phyloP scores from a whole-genome alignment of 257 asterid genomes.

The Cinchona pubescens region DNA sequence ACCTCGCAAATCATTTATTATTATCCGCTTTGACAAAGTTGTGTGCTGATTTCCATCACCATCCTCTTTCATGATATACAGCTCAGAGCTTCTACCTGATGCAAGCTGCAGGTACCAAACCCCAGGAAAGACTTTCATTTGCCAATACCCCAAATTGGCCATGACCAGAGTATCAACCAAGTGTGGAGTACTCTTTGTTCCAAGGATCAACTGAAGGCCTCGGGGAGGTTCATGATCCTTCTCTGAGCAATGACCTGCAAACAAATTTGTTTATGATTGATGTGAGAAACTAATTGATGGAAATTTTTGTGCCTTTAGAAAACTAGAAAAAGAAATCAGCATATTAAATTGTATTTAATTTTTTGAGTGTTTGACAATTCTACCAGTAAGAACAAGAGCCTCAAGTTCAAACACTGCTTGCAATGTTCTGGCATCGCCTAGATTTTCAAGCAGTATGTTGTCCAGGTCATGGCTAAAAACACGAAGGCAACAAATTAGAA shows the following conservation, averaged over 20 bases:
- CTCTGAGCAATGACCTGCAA: constrained; percentile 93
- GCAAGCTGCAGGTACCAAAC: constrained; percentile 98
- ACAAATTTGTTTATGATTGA: constrained; percentile 24
- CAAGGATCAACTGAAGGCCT: constrained; percentile 95
- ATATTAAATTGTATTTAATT: not conserved
- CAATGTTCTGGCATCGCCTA: constrained; percentile 83
- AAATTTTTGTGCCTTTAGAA: not conserved
- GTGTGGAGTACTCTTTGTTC: constrained; percentile 81
- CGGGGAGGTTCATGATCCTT: constrained; percentile 97
- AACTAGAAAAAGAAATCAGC: not conserved
- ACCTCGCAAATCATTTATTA: constrained; percentile 82
- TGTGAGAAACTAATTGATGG: constrained; percentile 16
- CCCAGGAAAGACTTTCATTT: constrained; percentile 95
- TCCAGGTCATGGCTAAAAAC: constrained; percentile 84
- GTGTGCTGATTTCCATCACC: constrained; percentile 51
- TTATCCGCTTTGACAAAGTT: constrained; percentile 62
- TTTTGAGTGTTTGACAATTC: not conserved
- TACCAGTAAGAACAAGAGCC: constrained; percentile 97
- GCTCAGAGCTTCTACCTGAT: constrained; percentile 94
- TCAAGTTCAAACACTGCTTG: constrained; percentile 97
- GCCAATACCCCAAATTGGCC: constrained; percentile 99
- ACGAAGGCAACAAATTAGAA: constrained; percentile 1
- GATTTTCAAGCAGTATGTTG: constrained; percentile 91
- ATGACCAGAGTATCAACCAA: constrained; percentile 94
- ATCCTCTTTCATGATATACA: constrained; percentile 73